Evolutionary conservation across 306 rosid genomes (phyloP), one percentile per base, ranked within the genome.

Genomic region (Lathyrus tuberosus): DNA sequence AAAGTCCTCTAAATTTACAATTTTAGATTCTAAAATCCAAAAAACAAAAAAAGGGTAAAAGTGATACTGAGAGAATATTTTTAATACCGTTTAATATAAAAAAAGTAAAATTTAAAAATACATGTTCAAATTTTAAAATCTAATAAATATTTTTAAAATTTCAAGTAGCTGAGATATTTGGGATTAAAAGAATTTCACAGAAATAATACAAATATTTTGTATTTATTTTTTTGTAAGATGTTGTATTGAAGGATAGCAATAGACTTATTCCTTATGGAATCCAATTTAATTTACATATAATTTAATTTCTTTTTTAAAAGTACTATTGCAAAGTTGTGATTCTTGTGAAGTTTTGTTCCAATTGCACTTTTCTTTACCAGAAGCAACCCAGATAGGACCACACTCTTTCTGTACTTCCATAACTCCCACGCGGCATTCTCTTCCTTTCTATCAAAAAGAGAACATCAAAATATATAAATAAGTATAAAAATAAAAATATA

Each of bases 311-410:
- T 16, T 16, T 15, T 7, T 1, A 37, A 62, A 38, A 62, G 46
- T 33, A 33, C 8, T 15, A 61, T 5, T 35, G 26, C 15, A 37
- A 37, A 38, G 47, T 38, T 62, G 30, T 35, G 40, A 35, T 35
- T 35, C 10, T 35, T 35, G 40, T 62, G 48, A 46, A 22, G 38
- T 62, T 14, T 14, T 35, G 10, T 40, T 69, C 73, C 52, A 37
- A 20, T 14, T 51, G 24, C 64, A 52, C 24, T 69, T 53, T 40
- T 43, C 60, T 33, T 18, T 8, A 6, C 40, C 26, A 28, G 28
- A 14, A 56, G 47, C 7, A 54, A 52, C 73, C 72, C 33, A 46
- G 7, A 61, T 11, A 67, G 72, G 73, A 52, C 64, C 63, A 38
- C 63, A 18, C 40, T 69, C 73, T 35, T 37, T 18, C 16, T 38